Base-by-base conservation (phyloP, 2,329 filamentous ascomycete species). In the Coleophoma crateriformis region DNA sequence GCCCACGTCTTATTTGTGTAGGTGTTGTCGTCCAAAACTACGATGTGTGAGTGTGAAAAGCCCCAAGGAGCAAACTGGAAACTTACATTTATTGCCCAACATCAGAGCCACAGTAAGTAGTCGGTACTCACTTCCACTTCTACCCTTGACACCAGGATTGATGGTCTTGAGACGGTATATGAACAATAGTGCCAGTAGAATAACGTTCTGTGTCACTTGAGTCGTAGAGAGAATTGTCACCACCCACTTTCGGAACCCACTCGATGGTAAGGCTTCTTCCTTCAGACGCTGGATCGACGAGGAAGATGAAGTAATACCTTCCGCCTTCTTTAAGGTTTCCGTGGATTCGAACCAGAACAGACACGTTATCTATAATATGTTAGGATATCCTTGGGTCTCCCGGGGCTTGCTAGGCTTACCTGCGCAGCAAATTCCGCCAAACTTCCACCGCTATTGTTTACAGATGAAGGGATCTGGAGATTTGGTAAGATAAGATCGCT, bases 1-100 rank as follows among this genome's bases (percentile, higher is more conserved):
- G 92, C 94, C 94, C 94, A 99, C 0, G 94, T 99, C 75, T 97
- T 96, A 74, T 99, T 99, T 35, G 94, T 97, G 70, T 99, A 99
- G 0, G 94, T 97, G 67, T 97, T 99, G 68, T 99, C 94, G 65
- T 99, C 94, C 61, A 99, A 73, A 66, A 97, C 85, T 89, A 54
- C 2, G 40, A 27, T 27, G 27, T 27, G 27, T 27, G 27, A 27
- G 27, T 27, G 27, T 27, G 27, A 27, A 3, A 27, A 27, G 7
- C 27, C 27, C 27, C 5, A 7, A 27, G 8, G 8, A 15, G 19
- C 41, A 15, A 39, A 41, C 6, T 27, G 6, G 6, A 40, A 38
- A 73, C 81, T 64, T 68, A 88, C 85, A 99, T 73, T 99, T 99
- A 69, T 99, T 99, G 54, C 91, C 92, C 52, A 99, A 76, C 94